Evolutionary conservation across 768 basidiomycete genomes (phyloP), one percentile per base, ranked within the genome.

Genomic region (Boletus vinaceobasis): DNA sequence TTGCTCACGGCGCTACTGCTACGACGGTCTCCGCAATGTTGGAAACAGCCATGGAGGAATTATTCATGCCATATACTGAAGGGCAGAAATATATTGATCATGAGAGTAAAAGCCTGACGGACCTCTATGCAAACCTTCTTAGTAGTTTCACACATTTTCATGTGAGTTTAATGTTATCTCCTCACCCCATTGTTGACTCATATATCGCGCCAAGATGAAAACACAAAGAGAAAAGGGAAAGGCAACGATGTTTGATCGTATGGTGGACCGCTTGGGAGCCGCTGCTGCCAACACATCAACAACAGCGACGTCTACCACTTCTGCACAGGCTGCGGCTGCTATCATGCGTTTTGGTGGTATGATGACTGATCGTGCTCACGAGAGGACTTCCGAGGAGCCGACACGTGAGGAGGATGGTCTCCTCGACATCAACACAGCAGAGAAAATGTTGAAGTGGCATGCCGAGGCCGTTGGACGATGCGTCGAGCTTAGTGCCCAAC

Each of bases 391-490:
- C 17, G 93, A 93, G 60, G 92, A 93, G 50, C 84, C 84, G 17
- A 63, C 85, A 7, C 79, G 79, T 38, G 89, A 93, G 50, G 87
- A 89, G 58, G 96, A 98, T 65, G 96, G 96, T 11, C 61, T 84
- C 32, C 73, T 98, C 35, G 86, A 75, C 43, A 73, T 97, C 3
- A 83, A 85, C 38, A 74, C 84, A 10, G 90, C 93, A 2, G 93
- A 96, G 75, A 87, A 80, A 62, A 94, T 98, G 86, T 74, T 98
- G 15, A 91, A 86, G 69, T 98, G 96, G 94, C 97, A 99, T 71
- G 96, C 97, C 2, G 97, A 99, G 68, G 92, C 94, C 5, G 86
- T 97, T 29, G 96, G 97, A 5, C 76, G 97, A 61, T 95, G 93
- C 60, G 90, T 95, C 11, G 97, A 98, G 71, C 75, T 99, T 44